Percentiles rank a stretch among this genome's conserved stretches.
Evolutionary conservation across 176 grass and related monocot species (phyloP).

Genomic region (Juncus effusus): DNA sequence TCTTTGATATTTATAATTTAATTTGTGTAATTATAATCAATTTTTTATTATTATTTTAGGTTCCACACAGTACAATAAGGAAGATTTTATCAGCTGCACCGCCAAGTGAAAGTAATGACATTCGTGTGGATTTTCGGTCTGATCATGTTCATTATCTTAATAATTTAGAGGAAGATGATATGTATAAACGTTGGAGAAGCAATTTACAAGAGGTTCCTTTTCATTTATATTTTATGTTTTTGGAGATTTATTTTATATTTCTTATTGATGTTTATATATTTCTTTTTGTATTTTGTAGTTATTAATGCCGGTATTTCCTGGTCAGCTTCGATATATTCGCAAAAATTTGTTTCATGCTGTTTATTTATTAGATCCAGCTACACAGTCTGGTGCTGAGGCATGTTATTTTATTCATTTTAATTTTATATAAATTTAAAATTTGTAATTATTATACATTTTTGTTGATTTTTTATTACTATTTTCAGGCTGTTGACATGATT

Average conservation of each 20-base stretch:
- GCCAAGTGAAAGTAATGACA: conserved; percentile 74
- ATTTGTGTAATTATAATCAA: not conserved
- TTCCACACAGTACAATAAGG: conserved; percentile 63
- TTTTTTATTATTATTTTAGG: conserved; percentile 35
- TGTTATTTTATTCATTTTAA: conserved; percentile 28
- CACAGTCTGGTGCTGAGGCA: conserved; percentile 70
- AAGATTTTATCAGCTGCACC: conserved; percentile 75
- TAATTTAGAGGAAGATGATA: conserved; percentile 92
- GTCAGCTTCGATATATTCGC: conserved; percentile 88
- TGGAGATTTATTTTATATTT: conserved; percentile 17
- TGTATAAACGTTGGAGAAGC: conserved; percentile 90
- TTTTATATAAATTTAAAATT: conserved; percentile 23
- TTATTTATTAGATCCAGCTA: conserved; percentile 93
- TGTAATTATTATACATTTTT: conserved; percentile 31
- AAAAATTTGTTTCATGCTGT: conserved; percentile 97
- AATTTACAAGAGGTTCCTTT: conserved; percentile 83
- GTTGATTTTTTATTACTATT: conserved; percentile 31
- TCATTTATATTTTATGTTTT: conserved; percentile 16
- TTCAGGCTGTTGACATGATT: conserved; percentile 78
- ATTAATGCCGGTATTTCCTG: conserved; percentile 97
- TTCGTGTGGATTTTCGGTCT: conserved; percentile 91
- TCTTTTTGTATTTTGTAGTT: conserved; percentile 50
- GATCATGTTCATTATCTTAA: conserved; percentile 88
- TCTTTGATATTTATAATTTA: conserved; percentile 4
- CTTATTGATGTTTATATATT: not conserved